Percentiles rank a stretch among this genome's conserved stretches.
Evolutionary conservation across 495 filamentous ascomycete genomes (phyloP).

Genomic region (Cercophora newfieldiana): DNA sequence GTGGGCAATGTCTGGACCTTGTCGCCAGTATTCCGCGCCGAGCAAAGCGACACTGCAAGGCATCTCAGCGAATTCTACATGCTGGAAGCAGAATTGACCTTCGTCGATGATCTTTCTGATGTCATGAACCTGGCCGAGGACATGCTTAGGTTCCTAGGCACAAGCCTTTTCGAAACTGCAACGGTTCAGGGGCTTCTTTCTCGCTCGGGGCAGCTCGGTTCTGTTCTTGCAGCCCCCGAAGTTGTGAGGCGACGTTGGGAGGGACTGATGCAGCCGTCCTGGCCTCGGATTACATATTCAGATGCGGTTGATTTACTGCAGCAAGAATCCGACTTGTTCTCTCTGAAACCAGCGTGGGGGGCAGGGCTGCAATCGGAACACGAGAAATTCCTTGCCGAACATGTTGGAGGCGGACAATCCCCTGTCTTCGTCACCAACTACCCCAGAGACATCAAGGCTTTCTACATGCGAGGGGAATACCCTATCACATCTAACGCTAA

Average conservation of each 20-base stretch:
- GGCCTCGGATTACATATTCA: constrained; percentile 86
- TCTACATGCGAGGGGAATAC: constrained; percentile 82
- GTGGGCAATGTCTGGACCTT: constrained; percentile 92
- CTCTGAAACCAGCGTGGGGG: constrained; percentile 67
- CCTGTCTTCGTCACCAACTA: constrained; percentile 96
- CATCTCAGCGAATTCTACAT: constrained; percentile 99
- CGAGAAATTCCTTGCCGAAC: constrained; percentile 80
- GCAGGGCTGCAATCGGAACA: constrained; percentile 84
- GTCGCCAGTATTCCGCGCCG: constrained; percentile 90
- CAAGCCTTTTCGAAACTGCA: constrained; percentile 53
- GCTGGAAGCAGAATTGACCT: constrained; percentile 88
- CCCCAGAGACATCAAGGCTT: constrained; percentile 81
- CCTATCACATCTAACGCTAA: constrained; percentile 25
- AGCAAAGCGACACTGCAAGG: constrained; percentile 89
- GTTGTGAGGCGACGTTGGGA: constrained; percentile 69
- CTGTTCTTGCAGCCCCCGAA: constrained; percentile 37
- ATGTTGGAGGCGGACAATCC: constrained; percentile 57
- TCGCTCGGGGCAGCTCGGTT: constrained; percentile 32
- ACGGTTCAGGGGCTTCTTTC: constrained; percentile 60
- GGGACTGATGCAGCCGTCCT: constrained; percentile 58
- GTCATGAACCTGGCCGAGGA: constrained; percentile 80
- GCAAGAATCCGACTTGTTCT: constrained; percentile 63
- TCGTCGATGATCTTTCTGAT: constrained; percentile 64
- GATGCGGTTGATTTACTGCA: constrained; percentile 70
- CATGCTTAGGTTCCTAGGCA: constrained; percentile 64